phyloP scores from a whole-genome alignment of 139 green algal species.

The Coelastrella sp. region DNA sequence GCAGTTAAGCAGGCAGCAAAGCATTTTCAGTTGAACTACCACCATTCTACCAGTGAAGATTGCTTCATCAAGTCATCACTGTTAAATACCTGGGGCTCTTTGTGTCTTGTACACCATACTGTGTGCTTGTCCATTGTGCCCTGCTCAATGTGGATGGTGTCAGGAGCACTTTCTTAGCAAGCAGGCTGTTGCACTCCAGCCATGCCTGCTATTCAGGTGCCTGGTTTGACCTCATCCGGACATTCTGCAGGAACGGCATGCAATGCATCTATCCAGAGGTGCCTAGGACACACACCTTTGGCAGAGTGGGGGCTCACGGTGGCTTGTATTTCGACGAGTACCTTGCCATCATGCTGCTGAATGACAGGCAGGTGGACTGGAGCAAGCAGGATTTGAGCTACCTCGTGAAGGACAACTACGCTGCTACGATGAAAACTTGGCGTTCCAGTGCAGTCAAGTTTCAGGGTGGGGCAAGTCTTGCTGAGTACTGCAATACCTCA shows the following conservation, averaged over 20 bases:
- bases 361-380: slow-evolving; percentile 55
- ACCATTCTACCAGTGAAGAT: too few relatives aligned
- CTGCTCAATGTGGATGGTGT: too few relatives aligned
- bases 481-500: neutral
- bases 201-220: neutral
- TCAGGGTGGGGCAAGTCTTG: neutral
- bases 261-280: slow-evolving; percentile 69
- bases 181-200: neutral
- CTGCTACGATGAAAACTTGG: neutral
- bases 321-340: slow-evolving; percentile 60
- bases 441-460: neutral
- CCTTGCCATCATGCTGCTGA: slow-evolving; percentile 60
- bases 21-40: too few relatives aligned
- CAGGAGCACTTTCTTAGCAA: too few relatives aligned
- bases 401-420: neutral
- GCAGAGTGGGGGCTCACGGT: slow-evolving; percentile 53
- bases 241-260: slow-evolving; percentile 44
- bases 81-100: too few relatives aligned
- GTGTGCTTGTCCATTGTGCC: too few relatives aligned
- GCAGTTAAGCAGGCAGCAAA: too few relatives aligned
- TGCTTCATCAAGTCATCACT: too few relatives aligned
- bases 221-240: neutral
- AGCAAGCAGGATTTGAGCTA: slow-evolving; percentile 13
- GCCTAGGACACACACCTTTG: slow-evolving; percentile 72
- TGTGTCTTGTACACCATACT: too few relatives aligned